A percentile compares a stretch with the other conserved stretches of the same genome.
These are phyloP conservation scores for Decorospora gaudefroyi DNA, from an alignment of 2,329 filamentous ascomycete species.

Conservation along the genomic window DNA sequence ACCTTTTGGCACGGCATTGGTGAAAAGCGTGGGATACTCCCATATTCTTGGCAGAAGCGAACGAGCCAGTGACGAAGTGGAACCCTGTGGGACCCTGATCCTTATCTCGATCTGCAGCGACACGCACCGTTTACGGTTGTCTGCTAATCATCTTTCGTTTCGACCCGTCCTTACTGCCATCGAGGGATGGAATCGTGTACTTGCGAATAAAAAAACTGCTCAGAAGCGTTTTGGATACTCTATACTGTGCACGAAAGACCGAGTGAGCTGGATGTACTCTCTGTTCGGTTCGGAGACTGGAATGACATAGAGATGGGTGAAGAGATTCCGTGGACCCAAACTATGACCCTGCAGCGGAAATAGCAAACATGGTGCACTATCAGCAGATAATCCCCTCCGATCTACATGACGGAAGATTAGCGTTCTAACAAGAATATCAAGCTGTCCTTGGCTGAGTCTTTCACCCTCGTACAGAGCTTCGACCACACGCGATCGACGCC, in stretches of 20 bases:
- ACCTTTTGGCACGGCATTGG: constrained; percentile 15
- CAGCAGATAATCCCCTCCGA: constrained; percentile 8
- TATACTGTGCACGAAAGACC: too few species aligned
- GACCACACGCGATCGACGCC: constrained; percentile 16
- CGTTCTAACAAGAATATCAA: constrained; percentile 22
- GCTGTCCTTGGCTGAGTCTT: constrained; percentile 27
- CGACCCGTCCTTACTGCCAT: constrained; percentile 15
- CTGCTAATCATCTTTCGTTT: constrained; percentile 32
- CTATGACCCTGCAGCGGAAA: not conserved
- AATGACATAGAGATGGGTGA: not conserved
- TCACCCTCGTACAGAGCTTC: constrained; percentile 24
- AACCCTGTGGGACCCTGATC: constrained; percentile 39
- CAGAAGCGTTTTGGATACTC: too few species aligned
- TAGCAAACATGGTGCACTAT: not conserved
- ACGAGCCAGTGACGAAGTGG: constrained; percentile 31
- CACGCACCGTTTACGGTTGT: constrained; percentile 22
- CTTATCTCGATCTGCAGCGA: constrained; percentile 45
- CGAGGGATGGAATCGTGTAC: constrained; percentile 14
- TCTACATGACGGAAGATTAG: constrained; percentile 12
- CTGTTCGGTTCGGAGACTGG: too few species aligned
- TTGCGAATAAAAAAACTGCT: not conserved
- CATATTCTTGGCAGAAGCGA: constrained; percentile 21
- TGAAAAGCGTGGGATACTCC: constrained; percentile 33
- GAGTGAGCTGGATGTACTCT: too few species aligned
- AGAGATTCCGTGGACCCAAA: not conserved